A percentile compares a stretch with the other conserved stretches of the same genome.
phyloP scores from a whole-genome alignment of 2,329 filamentous ascomycete genomes.

The Penicillium sp. region DNA sequence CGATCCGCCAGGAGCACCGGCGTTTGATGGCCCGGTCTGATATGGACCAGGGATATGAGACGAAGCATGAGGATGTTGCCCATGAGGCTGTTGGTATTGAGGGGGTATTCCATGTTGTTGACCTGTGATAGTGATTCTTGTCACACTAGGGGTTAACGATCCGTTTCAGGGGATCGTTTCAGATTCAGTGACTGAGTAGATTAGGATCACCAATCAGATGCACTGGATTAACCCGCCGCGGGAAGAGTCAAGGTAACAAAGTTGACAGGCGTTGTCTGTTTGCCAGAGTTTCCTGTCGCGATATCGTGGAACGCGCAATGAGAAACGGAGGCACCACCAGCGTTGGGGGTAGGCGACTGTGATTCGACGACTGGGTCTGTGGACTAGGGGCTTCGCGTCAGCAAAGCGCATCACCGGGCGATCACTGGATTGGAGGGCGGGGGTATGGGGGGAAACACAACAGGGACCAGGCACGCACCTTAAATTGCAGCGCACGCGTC shows the following conservation, averaged over 20 bases:
- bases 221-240: slow-evolving; percentile 12
- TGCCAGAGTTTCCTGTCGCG: slow-evolving; percentile 22
- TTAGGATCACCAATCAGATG: slow-evolving; percentile 21
- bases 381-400: slow-evolving; percentile 42
- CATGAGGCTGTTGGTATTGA: slow-evolving; percentile 63
- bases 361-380: slow-evolving; percentile 45
- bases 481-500: slow-evolving; percentile 16
- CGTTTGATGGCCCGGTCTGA: slow-evolving; percentile 55
- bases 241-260: slow-evolving; percentile 20
- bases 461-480: slow-evolving; percentile 34
- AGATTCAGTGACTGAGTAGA: slow-evolving; percentile 5
- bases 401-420: slow-evolving; percentile 41
- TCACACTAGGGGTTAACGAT: slow-evolving; percentile 24
- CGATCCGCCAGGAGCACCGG: slow-evolving; percentile 44
- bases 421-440: slow-evolving; percentile 42
- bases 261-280: slow-evolving; percentile 22
- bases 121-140: slow-evolving; percentile 25
- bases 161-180: slow-evolving; percentile 17
- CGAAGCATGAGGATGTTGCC: slow-evolving; percentile 59
- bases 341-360: slow-evolving; percentile 28
- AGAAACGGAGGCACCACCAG: slow-evolving; percentile 25
- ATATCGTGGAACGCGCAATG: slow-evolving; percentile 27
- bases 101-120: slow-evolving; percentile 70
- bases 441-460: slow-evolving; percentile 18
- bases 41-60: slow-evolving; percentile 59